Conservation (phyloP, 2,329 filamentous ascomycete genomes). For the Fusarium tjaetaba region DNA sequence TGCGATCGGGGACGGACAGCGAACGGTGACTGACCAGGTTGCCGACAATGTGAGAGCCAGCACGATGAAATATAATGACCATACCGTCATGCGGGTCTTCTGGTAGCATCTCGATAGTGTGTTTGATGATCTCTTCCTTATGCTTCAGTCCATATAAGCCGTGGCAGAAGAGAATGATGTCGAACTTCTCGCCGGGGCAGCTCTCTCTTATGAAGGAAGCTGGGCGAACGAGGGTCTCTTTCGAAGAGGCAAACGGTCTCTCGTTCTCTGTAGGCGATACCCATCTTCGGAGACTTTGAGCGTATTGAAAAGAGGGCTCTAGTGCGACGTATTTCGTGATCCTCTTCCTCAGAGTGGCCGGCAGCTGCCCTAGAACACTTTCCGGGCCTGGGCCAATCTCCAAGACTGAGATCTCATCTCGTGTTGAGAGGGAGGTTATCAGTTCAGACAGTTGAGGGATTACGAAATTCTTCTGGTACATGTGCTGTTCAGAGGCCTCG, state of each 20-base stretch:
- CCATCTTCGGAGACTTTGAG: conserved; percentile 54
- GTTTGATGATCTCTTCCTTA: conserved; percentile 57
- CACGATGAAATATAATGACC: conserved; percentile 66
- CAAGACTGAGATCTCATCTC: conserved; percentile 59
- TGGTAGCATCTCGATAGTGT: conserved; percentile 59
- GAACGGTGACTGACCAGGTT: conserved; percentile 60
- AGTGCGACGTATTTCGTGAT: conserved; percentile 63
- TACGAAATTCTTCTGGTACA: conserved; percentile 62
- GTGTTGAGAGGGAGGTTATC: conserved; percentile 54
- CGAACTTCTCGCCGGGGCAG: conserved; percentile 54
- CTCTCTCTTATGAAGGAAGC: conserved; percentile 51
- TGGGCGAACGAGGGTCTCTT: conserved; percentile 47
- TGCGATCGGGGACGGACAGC: conserved; percentile 57
- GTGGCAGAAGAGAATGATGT: conserved; percentile 70
- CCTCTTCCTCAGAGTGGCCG: conserved; percentile 52
- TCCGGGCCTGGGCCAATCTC: conserved; percentile 69
- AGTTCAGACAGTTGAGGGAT: conserved; percentile 58
- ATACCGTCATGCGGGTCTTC: conserved; percentile 52
- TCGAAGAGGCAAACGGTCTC: conserved; percentile 54
- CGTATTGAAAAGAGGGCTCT: conserved; percentile 62
- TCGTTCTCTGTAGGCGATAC: conserved; percentile 46
- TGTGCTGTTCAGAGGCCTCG: conserved; percentile 47
- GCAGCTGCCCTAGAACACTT: conserved; percentile 63
- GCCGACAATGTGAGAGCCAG: conserved; percentile 54
- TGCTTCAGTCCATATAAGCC: conserved; percentile 70